Base-by-base conservation (phyloP, 805 yeast genomes). In the Kodamaea restingae region DNA sequence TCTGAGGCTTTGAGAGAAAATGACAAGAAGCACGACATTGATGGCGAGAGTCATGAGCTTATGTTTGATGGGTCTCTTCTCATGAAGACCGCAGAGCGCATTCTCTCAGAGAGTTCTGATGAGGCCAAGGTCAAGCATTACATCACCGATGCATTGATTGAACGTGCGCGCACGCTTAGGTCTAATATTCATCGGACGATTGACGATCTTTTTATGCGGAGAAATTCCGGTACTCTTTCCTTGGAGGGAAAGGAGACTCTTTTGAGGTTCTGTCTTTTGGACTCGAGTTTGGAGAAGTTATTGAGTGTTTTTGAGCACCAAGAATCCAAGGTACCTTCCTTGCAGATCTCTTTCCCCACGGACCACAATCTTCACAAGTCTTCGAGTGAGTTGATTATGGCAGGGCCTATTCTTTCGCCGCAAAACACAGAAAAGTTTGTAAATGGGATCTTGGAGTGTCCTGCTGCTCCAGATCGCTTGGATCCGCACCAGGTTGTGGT, bases 31-130 rank as follows among this genome's bases (percentile, higher is more conserved):
- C 18, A 30, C 12, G 15, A 15, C 11, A 60, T 87, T 28, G 93
- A 84, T 48, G 67, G 71, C 41, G 80, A 71, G 15, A n/a, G 84
- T 74, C 71, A 67, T 55, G 91, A 84, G 46, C 65, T 84, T 35
- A 71, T 84, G 57, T 82, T 80, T 55, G 91, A 84, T 61, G 93
- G 91, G 4, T 74, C 88, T 0, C 63, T 84, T 41, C 67, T 84
- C 35, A 80, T 87, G 51, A 82, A 81, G 55, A 75, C 87, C 2
- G 91, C 90, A 0, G 88, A 80, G 44, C 75, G 77, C 43, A 58
- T 84, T 39, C 58, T 84, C 39, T 75, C 68, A 26, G 35, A 40
- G 9, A 37, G 37, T 18, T 43, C 54, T 29, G 68, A 60, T 24
- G 71, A 70, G 38, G 44, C 55, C 20, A 64, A 67, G 42, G 51